Percentiles rank a stretch among this genome's conserved stretches.
Conservation (phyloP, 768 basidiomycete genomes). For the Panaeolus papilionaceus region DNA sequence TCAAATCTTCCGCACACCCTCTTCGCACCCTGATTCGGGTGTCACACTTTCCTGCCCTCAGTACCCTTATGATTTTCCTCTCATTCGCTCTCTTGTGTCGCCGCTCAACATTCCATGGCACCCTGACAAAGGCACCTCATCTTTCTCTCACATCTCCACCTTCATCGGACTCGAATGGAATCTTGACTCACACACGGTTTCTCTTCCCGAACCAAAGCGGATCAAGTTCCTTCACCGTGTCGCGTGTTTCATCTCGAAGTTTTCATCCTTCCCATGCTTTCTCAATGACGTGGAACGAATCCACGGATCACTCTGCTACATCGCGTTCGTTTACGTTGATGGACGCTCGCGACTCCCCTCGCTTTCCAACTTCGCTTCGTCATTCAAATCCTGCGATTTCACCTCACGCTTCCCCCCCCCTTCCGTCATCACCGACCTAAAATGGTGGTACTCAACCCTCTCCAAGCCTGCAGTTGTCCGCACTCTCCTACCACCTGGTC, state of each 20-base stretch:
- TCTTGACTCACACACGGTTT: constrained; percentile 29
- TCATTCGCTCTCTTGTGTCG: constrained; percentile 21
- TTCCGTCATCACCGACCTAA: constrained; percentile 29
- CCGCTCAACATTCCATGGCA: constrained; percentile 37
- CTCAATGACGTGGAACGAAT: constrained; percentile 16
- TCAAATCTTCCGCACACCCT: constrained; percentile 11
- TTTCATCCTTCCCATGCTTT: constrained; percentile 18
- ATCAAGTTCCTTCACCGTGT: constrained; percentile 33
- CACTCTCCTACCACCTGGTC: too few relatives aligned
- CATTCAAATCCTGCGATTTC: constrained; percentile 26
- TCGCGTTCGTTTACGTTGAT: neutral
- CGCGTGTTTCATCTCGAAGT: constrained; percentile 21
- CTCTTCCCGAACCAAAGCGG: constrained; percentile 36
- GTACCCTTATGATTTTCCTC: constrained; percentile 30
- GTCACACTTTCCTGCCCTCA: too few relatives aligned
- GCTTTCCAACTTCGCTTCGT: constrained; percentile 2
- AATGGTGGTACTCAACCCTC: constrained; percentile 33
- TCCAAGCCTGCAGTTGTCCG: too few relatives aligned
- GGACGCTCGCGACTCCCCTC: neutral
- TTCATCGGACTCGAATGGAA: constrained; percentile 45
- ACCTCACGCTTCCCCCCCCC: constrained; percentile 23
- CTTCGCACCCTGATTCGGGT: neutral
- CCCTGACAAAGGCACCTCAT: constrained; percentile 29
- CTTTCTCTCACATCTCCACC: constrained; percentile 27
- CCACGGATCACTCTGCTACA: neutral